These are phyloP conservation scores for Heteromeles arbutifolia DNA, from an alignment of 306 rosid species.

Conservation along the genomic window DNA sequence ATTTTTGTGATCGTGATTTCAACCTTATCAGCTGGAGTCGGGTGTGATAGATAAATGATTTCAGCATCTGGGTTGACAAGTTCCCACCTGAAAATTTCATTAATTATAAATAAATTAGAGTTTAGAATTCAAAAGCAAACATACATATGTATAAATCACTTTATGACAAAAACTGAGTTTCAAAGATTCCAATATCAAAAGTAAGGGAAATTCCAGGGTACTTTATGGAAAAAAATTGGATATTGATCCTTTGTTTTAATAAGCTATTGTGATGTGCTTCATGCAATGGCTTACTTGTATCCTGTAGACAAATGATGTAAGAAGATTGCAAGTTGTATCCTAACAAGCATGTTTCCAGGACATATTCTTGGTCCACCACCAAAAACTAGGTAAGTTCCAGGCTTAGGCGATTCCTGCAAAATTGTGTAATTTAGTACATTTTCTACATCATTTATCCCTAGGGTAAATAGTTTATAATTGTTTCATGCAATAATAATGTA, in stretches of 20 bases:
- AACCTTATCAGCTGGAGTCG: constrained; percentile 20
- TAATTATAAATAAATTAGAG: not conserved
- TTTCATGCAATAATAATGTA: not conserved
- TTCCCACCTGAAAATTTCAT: constrained; percentile 28
- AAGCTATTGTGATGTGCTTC: too few species aligned
- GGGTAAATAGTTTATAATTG: too few species aligned
- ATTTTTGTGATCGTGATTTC: constrained; percentile 26
- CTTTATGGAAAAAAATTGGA: too few species aligned
- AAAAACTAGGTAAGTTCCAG: constrained; percentile 26
- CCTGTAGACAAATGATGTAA: constrained; percentile 37
- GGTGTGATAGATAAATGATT: constrained; percentile 32
- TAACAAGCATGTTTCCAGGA: constrained; percentile 38
- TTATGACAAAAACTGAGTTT: too few species aligned
- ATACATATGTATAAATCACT: too few species aligned
- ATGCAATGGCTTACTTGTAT: constrained; percentile 18
- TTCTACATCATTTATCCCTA: too few species aligned
- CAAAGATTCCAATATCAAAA: too few species aligned
- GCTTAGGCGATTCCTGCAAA: constrained; percentile 19
- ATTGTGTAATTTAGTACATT: too few species aligned
- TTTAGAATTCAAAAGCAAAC: too few species aligned
- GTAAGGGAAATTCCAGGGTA: too few species aligned
- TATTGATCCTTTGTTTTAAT: too few species aligned
- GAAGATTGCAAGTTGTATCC: constrained; percentile 25
- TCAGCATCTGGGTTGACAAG: constrained; percentile 23
- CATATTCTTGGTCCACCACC: constrained; percentile 35